These are phyloP conservation scores for Diaporthe ilicicola DNA, from an alignment of 2,329 filamentous ascomycete species.

Conservation along the genomic window DNA sequence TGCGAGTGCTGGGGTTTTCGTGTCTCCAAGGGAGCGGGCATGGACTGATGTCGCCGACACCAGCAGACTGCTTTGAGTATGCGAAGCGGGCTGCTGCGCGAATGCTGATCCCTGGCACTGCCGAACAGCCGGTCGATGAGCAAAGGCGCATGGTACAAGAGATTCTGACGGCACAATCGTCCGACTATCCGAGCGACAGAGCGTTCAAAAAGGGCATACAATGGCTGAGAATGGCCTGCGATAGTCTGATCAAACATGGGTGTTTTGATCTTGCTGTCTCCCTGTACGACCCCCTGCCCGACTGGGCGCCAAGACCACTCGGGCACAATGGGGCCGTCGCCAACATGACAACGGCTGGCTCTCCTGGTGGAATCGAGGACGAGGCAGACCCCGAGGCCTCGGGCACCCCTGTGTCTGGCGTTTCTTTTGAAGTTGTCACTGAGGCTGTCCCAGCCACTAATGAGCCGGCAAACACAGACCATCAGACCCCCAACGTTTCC, in stretches of 20 bases:
- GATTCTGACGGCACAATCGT: conserved; percentile 23
- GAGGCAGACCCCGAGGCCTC: no score
- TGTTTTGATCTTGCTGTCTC: conserved; percentile 34
- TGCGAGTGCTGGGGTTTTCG: conserved; percentile 36
- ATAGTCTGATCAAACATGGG: conserved; percentile 35
- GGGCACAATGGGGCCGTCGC: not conserved
- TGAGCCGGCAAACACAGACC: not conserved
- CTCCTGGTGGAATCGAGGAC: no score
- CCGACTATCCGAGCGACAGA: conserved; percentile 30
- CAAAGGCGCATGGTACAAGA: conserved; percentile 35
- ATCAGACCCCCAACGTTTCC: not conserved
- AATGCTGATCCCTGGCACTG: conserved; percentile 30
- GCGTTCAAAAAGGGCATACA: conserved; percentile 32
- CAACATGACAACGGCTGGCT: not conserved
- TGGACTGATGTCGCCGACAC: conserved; percentile 32
- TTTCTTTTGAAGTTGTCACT: not conserved
- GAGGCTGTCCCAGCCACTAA: not conserved
- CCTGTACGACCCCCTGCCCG: conserved; percentile 34
- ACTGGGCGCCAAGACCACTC: conserved; percentile 33
- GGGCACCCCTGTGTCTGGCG: not conserved
- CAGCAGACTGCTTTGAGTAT: conserved; percentile 34
- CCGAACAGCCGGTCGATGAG: conserved; percentile 32
- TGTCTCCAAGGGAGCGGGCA: conserved; percentile 30
- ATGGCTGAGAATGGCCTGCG: conserved; percentile 32
- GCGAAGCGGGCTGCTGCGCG: conserved; percentile 32